Percentiles rank a stretch among this genome's conserved stretches.
phyloP scores from a whole-genome alignment of 1,284 basidiomycete species.

The Pseudomicrostroma phylloplanum region DNA sequence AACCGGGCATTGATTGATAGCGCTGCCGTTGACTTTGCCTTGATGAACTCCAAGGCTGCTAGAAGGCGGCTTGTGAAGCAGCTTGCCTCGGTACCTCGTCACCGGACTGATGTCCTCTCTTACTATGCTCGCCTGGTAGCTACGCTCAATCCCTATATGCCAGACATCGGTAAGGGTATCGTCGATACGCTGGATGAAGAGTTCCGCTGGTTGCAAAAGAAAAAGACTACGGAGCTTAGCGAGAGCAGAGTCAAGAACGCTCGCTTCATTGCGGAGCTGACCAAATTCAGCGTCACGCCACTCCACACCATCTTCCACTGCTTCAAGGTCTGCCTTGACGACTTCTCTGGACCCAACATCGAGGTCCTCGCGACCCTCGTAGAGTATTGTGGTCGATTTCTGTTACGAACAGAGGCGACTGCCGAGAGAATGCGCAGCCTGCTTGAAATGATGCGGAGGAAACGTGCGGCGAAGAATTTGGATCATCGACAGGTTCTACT shows the following conservation, averaged over 20 bases:
- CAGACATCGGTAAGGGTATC: constrained; percentile 77
- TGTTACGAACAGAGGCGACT: constrained; percentile 81
- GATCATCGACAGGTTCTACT: constrained; percentile 81
- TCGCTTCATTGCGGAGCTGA: constrained; percentile 79
- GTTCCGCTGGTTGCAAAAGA: constrained; percentile 89
- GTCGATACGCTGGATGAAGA: constrained; percentile 83
- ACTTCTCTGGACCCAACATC: constrained; percentile 84
- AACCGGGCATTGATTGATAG: constrained; percentile 89
- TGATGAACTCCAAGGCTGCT: constrained; percentile 90
- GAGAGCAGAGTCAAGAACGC: constrained; percentile 85
- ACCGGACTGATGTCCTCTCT: constrained; percentile 80
- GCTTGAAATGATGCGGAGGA: constrained; percentile 88
- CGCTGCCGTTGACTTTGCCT: constrained; percentile 89
- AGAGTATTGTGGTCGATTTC: constrained; percentile 88
- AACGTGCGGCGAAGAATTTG: constrained; percentile 84
- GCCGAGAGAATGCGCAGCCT: constrained; percentile 63
- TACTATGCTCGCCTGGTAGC: constrained; percentile 88
- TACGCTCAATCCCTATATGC: constrained; percentile 84
- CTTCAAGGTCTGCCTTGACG: constrained; percentile 93
- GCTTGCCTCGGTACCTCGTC: constrained; percentile 76
- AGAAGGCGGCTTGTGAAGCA: constrained; percentile 72
- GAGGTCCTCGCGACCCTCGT: constrained; percentile 86
- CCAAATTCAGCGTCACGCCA: constrained; percentile 91
- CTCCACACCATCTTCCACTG: constrained; percentile 86
- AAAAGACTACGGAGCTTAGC: constrained; percentile 81